Conservation (phyloP, 1,284 basidiomycete species). For the Cystobasidium pallidum region DNA sequence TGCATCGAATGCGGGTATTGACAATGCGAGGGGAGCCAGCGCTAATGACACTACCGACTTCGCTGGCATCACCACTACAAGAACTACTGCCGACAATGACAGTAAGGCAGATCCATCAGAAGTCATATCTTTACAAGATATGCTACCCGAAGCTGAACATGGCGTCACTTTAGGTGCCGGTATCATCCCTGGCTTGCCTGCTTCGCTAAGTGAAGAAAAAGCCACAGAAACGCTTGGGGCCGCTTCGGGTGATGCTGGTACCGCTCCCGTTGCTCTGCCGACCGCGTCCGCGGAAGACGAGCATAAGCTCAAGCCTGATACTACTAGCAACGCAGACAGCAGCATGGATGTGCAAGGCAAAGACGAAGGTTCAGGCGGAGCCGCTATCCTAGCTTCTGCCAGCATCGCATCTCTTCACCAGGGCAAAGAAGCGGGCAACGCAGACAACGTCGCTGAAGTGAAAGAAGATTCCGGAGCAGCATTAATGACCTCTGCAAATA, state of each 20-base stretch:
- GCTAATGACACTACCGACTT: neutral
- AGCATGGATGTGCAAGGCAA: neutral
- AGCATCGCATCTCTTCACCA: neutral
- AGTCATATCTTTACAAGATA: neutral
- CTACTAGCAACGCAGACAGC: neutral
- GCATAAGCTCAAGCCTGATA: neutral
- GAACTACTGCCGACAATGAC: neutral
- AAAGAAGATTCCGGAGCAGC: neutral
- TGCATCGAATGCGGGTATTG: neutral
- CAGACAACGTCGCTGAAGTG: neutral
- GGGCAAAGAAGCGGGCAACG: neutral
- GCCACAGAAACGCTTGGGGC: neutral
- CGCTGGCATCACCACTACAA: neutral
- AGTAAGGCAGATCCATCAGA: neutral
- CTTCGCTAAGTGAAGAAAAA: neutral
- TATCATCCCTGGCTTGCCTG: conserved; percentile 1
- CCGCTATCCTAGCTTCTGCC: neutral
- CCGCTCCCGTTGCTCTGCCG: neutral
- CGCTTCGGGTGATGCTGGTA: neutral
- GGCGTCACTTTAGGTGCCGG: conserved; percentile 13
- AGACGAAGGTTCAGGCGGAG: neutral
- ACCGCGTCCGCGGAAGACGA: neutral
- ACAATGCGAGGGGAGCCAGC: neutral
- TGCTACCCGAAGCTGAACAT: conserved; percentile 8
- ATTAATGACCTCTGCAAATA: neutral